Evolutionary conservation across 2,329 filamentous ascomycete species (phyloP).

Genomic region (Cercospora berteroae): DNA sequence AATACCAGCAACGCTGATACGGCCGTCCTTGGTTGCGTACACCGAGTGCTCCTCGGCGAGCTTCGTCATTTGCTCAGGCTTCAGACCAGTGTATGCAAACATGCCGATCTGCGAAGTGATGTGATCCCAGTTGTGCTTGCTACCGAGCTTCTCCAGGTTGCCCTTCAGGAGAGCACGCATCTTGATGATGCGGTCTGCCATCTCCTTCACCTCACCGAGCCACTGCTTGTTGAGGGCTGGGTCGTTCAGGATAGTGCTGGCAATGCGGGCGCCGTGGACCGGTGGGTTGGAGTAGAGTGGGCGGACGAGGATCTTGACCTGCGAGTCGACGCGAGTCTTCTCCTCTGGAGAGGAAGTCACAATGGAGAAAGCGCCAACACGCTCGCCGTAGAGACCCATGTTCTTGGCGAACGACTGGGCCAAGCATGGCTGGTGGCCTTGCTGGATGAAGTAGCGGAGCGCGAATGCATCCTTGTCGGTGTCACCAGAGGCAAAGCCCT

Average conservation of each 20-base stretch:
- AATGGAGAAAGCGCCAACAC: conserved; percentile 93
- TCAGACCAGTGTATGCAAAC: conserved; percentile 97
- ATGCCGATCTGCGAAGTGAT: conserved; percentile 99
- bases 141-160: conserved; percentile 91
- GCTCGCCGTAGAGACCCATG: conserved; percentile 99
- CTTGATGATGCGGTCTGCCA: conserved; percentile 98
- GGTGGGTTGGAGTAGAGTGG: conserved; percentile 98
- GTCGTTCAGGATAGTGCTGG: conserved; percentile 86
- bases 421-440: conserved; percentile 85
- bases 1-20: conserved; percentile 83
- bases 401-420: conserved; percentile 98
- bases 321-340: conserved; percentile 93
- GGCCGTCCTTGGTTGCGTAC: conserved; percentile 90
- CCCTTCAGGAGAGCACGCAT: conserved; percentile 94
- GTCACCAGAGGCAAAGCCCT: conserved; percentile 92
- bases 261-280: conserved; percentile 92
- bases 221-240: conserved; percentile 84
- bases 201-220: conserved; percentile 94
- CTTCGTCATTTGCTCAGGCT: conserved; percentile 82
- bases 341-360: conserved; percentile 82
- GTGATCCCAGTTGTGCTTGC: conserved; percentile 97
- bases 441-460: conserved; percentile 85
- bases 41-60: conserved; percentile 95
- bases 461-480: conserved; percentile 92
- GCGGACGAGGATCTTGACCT: conserved; percentile 97